These are phyloP conservation scores for Russula brevipes DNA, from an alignment of 768 basidiomycete genomes.

Conservation along the genomic window DNA sequence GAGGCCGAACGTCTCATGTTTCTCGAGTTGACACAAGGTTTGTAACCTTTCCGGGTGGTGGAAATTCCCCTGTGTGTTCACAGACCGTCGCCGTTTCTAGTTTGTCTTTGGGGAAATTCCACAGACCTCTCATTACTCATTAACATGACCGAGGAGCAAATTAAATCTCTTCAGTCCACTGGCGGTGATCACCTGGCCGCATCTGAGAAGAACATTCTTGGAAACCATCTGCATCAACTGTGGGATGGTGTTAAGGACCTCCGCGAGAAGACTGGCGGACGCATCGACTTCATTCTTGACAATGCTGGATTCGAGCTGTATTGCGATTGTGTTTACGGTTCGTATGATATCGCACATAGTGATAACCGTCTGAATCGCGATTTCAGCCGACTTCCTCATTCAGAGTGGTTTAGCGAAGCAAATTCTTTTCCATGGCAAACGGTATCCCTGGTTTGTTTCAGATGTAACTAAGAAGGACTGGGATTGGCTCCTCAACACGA, in stretches of 20 bases:
- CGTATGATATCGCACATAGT: conserved; percentile 24
- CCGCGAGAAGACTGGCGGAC: conserved; percentile 29
- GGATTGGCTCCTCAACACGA: conserved; percentile 84
- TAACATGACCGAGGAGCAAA: conserved; percentile 97
- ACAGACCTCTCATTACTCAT: conserved; percentile 93
- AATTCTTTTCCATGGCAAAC: conserved; percentile 93
- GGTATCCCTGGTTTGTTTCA: conserved; percentile 91
- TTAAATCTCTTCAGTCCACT: conserved; percentile 92
- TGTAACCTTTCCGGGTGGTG: conserved; percentile 19
- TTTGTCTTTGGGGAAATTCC: conserved; percentile 96
- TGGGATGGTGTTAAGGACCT: conserved; percentile 74
- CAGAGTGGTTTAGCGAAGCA: conserved; percentile 82
- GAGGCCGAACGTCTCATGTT: conserved; percentile 85
- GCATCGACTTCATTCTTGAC: conserved; percentile 68
- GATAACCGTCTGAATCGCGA: conserved; percentile 14
- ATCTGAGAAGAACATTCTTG: conserved; percentile 93
- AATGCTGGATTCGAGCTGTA: conserved; percentile 88
- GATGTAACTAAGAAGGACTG: conserved; percentile 93
- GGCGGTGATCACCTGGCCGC: conserved; percentile 94
- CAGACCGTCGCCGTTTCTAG: conserved; percentile 35
- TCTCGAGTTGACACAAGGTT: conserved; percentile 86
- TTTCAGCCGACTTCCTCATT: conserved; percentile 82
- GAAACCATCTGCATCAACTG: conserved; percentile 67
- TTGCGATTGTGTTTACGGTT: conserved; percentile 82
- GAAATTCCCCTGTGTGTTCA: conserved; percentile 5